Conservation (phyloP, 495 filamentous ascomycete genomes). For the Hyaloscypha hepaticicola region DNA sequence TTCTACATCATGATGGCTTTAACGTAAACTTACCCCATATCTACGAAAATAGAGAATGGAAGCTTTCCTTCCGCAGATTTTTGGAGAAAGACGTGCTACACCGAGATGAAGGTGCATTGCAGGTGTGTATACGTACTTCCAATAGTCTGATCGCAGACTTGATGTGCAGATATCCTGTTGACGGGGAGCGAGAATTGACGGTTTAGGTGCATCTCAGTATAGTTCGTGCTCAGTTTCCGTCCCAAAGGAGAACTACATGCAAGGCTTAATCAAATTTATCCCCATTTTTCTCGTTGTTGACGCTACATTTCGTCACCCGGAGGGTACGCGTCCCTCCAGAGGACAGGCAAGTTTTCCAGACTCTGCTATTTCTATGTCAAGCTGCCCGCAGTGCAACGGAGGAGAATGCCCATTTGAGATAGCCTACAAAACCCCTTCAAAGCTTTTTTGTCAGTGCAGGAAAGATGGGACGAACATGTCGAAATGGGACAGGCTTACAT, state of each 20-base stretch:
- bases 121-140: constrained; percentile 5
- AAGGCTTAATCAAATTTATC: neutral
- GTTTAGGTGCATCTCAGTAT: neutral
- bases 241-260: neutral
- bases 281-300: neutral
- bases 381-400: neutral
- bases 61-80: neutral
- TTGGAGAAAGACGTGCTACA: neutral
- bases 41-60: neutral
- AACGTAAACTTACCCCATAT: neutral
- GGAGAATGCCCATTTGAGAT: neutral
- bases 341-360: neutral
- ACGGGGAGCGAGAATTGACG: neutral
- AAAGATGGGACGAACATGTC: neutral
- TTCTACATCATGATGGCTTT: neutral
- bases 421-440: neutral
- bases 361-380: neutral
- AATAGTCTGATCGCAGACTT: constrained; percentile 10
- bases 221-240: neutral
- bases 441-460: neutral
- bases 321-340: neutral
- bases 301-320: neutral
- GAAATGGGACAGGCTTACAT: neutral
- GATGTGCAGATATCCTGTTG: neutral
- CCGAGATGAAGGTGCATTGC: constrained; percentile 3